Evolutionary conservation across 495 filamentous ascomycete genomes (phyloP).

Genomic region (Niebla homalea): DNA sequence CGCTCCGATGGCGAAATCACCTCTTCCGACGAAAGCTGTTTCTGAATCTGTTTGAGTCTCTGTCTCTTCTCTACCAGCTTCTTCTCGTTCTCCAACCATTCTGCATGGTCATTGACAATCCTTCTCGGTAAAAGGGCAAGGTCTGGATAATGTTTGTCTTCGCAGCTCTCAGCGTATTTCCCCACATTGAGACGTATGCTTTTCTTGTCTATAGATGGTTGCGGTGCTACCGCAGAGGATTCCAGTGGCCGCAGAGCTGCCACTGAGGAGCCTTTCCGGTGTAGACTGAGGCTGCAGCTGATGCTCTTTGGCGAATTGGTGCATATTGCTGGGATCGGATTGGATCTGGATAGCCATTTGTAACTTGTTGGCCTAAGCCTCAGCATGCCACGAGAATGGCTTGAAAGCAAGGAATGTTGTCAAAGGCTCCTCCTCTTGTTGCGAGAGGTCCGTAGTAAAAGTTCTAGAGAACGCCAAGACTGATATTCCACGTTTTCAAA

Average conservation of each 20-base stretch:
- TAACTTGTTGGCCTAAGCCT: too few relatives aligned
- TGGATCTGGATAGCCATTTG: too few relatives aligned
- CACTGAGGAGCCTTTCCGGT: background rate
- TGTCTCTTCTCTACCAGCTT: slow-evolving; percentile 43
- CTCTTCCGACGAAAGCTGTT: slow-evolving; percentile 3
- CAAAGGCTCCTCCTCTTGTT: too few relatives aligned
- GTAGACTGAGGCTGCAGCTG: background rate
- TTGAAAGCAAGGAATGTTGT: too few relatives aligned
- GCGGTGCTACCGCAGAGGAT: slow-evolving; percentile 62
- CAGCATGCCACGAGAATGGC: too few relatives aligned
- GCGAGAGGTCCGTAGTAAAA: too few relatives aligned
- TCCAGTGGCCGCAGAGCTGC: background rate
- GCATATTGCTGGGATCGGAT: too few relatives aligned
- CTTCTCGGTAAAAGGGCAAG: slow-evolving; percentile 50
- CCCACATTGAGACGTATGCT: slow-evolving; percentile 73
- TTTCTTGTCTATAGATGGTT: slow-evolving; percentile 66
- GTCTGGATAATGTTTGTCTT: slow-evolving; percentile 67
- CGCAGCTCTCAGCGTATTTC: slow-evolving; percentile 67
- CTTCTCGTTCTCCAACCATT: slow-evolving; percentile 45
- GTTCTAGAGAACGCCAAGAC: too few relatives aligned
- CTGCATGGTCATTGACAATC: slow-evolving; percentile 57
- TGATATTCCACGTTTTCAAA: too few relatives aligned
- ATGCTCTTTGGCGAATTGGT: too few relatives aligned
- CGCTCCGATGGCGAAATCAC: background rate
- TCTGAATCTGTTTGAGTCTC: slow-evolving; percentile 35